These are phyloP conservation scores for Xylariaceae sp. DNA, from an alignment of 2,329 filamentous ascomycete genomes.

Conservation along the genomic window DNA sequence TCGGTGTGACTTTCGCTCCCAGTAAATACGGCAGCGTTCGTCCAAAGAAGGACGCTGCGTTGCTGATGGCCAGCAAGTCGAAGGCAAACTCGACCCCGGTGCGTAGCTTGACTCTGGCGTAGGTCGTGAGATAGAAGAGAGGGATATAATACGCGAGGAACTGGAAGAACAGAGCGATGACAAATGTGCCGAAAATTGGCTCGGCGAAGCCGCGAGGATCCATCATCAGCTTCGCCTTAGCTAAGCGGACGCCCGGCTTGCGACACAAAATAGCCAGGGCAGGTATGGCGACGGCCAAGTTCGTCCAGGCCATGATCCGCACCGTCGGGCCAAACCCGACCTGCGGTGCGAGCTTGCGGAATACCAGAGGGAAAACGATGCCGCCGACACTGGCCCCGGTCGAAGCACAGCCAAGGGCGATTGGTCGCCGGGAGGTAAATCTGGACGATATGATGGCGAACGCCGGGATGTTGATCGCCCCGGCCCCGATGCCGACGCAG, in stretches of 20 bases:
- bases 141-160: slow-evolving; percentile 12
- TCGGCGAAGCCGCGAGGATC: slow-evolving; percentile 2
- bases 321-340: slow-evolving; percentile 12
- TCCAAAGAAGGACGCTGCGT: slow-evolving; percentile 45
- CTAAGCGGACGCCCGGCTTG: neutral
- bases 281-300: slow-evolving; percentile 7
- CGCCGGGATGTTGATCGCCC: slow-evolving; percentile 9
- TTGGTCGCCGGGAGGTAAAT: slow-evolving; percentile 5
- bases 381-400: slow-evolving; percentile 10
- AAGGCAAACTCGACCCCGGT: slow-evolving; percentile 25
- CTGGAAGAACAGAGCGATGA: slow-evolving; percentile 12
- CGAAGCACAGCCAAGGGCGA: slow-evolving; percentile 8
- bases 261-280: slow-evolving; percentile 10
- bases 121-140: slow-evolving; percentile 10
- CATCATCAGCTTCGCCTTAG: slow-evolving; percentile 5
- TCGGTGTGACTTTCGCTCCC: slow-evolving; percentile 35
- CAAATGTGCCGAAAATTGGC: slow-evolving; percentile 7
- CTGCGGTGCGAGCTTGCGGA: slow-evolving; percentile 8
- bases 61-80: slow-evolving; percentile 48
- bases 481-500: slow-evolving; percentile 7
- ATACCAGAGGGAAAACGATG: slow-evolving; percentile 11
- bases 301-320: slow-evolving; percentile 10
- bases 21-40: slow-evolving; percentile 43
- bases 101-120: slow-evolving; percentile 7
- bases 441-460: slow-evolving; percentile 10